phyloP scores from a whole-genome alignment of 2,329 filamentous ascomycete species.

The Xylaria sp. region DNA sequence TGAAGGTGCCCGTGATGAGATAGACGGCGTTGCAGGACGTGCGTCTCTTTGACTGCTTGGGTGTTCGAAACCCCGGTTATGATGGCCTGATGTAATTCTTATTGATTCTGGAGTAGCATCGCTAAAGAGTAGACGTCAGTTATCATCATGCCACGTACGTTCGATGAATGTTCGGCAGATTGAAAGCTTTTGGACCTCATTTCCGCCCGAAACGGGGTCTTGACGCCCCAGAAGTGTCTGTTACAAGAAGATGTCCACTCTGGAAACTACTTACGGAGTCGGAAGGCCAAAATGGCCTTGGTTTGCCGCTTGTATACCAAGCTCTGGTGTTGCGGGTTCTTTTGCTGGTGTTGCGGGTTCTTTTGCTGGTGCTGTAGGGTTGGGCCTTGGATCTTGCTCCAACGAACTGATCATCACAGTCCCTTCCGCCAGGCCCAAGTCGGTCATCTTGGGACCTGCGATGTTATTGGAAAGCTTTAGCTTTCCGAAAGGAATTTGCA shows the following conservation, averaged over 20 bases:
- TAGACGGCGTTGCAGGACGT: neutral
- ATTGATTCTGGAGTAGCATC: conserved; percentile 24
- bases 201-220: neutral
- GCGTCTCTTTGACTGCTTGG: neutral
- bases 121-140: neutral
- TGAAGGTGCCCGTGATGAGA: neutral
- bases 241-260: too few relatives aligned
- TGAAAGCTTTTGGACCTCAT: neutral
- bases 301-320: conserved; percentile 9
- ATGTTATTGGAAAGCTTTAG: too few relatives aligned
- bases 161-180: neutral
- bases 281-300: conserved; percentile 25
- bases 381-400: conserved; percentile 1
- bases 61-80: neutral
- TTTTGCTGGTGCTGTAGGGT: conserved; percentile 11
- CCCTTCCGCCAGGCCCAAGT: conserved; percentile 1
- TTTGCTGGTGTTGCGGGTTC: conserved; percentile 17
- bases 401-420: conserved; percentile 6
- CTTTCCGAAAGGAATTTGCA: too few relatives aligned
- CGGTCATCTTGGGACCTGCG: conserved; percentile 15
- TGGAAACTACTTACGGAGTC: conserved; percentile 9
- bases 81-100: conserved; percentile 1
- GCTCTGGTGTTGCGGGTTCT: conserved; percentile 24
- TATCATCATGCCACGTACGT: neutral
- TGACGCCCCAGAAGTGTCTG: neutral